Base-by-base conservation (phyloP, 805 yeast species). In the Kuraishia ogatae region DNA sequence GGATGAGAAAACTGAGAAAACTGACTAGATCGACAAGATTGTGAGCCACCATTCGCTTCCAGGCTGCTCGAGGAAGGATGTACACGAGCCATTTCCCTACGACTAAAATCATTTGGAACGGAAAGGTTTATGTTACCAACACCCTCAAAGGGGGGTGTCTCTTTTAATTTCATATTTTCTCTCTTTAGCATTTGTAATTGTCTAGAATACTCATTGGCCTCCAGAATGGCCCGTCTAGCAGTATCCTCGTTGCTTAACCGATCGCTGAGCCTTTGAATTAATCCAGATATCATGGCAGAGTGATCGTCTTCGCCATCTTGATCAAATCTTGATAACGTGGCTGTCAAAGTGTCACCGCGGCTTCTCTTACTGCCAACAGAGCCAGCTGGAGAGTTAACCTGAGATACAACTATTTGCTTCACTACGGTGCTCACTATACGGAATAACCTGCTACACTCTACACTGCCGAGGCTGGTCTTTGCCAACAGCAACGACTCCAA, bases 241-340 rank as follows among this genome's bases (percentile, higher is more conserved):
- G 82, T 82, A 53, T 86, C 91, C 64, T 89, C 96, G 0, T 94
- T 84, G 58, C 80, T 83, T 61, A 89, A 71, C 46, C 83, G 76
- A 54, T 85, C 83, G 58, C 80, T 74, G 48, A 89, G 71, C 50
- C 80, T 71, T 62, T 85, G 87, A 35, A 87, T 79, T 10, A 35
- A 17, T 8, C 43, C 43, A 15, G 43, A 35, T 3, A 35, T 5
- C 7, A 11, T 11, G n/a, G 43, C 43, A 35, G n/a, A 15, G 7
- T 35, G 15, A 17, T 35, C 43, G n/a, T 35, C 17, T 8, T 10
- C 43, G 43, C 10, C 10, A 26, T 26, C 10, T 10, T 26, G 29
- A 26, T 26, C 29, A 26, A 26, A 26, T 6, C 10, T 10, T 26
- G 10, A 26, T 26, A 26, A 26, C 29, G 5, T 26, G 10, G 8